Base-by-base conservation (phyloP, 164 flowering plant genomes). In the Litsea cubeba region DNA sequence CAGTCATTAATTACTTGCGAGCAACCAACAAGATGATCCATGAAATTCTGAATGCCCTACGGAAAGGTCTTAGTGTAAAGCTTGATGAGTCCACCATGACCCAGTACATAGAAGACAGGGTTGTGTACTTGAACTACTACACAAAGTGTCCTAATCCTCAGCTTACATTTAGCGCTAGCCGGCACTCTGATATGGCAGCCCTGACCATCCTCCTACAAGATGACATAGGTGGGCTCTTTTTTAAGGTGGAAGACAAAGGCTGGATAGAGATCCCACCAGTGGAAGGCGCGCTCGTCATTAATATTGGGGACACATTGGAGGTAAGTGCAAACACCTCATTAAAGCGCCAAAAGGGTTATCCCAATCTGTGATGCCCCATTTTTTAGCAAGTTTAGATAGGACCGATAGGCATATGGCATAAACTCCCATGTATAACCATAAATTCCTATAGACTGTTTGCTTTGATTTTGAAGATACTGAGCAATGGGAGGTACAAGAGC, bases 241-340 rank as follows among this genome's bases (percentile, higher is more conserved):
- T 77, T 18, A 73, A 70, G 65, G 79, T 70, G 17, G 72, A 76
- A 25, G 69, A 70, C 23, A 35, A 73, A 32, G 76, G 73, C 1
- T 77, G 79, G 79, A 73, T n/a, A n/a, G n/a, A n/a, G n/a, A n/a
- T n/a, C n/a, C n/a, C n/a, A n/a, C n/a, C n/a, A n/a, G n/a, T n/a
- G n/a, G n/a, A n/a, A n/a, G n/a, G 76, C 12, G 79, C 79, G 17
- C 70, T 77, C 11, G 80, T 77, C 30, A 64, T 77, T 74, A 77
- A 77, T 50, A 76, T 77, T 4, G 79, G 79, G 8, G 79, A 77
- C 65, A 77, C 79, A 26, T 65, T 77, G 17, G 79, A 77, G 76
- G 79, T 77, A 28, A 32, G 20, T 17, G 7, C 24, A 49, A 2
- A 50, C 11, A 50, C 54, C 11, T 25, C 26, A 25, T 25, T 25